phyloP scores from a whole-genome alignment of 2,329 filamentous ascomycete genomes.

The Microascus cirrosus region DNA sequence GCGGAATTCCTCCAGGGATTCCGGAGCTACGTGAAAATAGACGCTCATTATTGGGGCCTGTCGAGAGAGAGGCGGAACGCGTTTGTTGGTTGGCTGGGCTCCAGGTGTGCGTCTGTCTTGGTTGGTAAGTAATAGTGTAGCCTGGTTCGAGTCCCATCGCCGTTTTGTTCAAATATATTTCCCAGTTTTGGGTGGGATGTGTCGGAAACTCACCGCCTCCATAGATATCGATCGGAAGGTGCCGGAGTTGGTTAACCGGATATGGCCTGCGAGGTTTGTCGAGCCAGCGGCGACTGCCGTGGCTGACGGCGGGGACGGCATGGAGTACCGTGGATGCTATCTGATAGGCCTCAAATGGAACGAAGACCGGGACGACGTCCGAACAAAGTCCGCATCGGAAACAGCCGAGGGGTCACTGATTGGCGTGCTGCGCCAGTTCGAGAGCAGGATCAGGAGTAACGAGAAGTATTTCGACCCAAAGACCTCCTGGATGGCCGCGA shows the following conservation, averaged over 20 bases:
- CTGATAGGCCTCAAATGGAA: slow-evolving; percentile 43
- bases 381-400: slow-evolving; percentile 24
- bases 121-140: slow-evolving; percentile 32
- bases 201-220: background rate
- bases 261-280: slow-evolving; percentile 53
- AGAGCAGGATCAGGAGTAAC: slow-evolving; percentile 31
- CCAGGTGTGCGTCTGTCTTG: slow-evolving; percentile 44
- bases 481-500: slow-evolving; percentile 35
- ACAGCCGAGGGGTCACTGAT: slow-evolving; percentile 30
- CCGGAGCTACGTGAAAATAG: slow-evolving; percentile 46
- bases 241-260: slow-evolving; percentile 38
- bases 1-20: slow-evolving; percentile 38
- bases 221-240: slow-evolving; percentile 43
- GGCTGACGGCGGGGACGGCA: slow-evolving; percentile 11
- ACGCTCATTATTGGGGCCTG: slow-evolving; percentile 54
- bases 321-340: slow-evolving; percentile 49
- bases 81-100: slow-evolving; percentile 54
- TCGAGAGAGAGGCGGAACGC: slow-evolving; percentile 40
- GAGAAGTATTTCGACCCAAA: slow-evolving; percentile 35
- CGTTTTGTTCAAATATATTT: background rate
- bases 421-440: slow-evolving; percentile 33
- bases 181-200: background rate
- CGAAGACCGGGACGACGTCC: slow-evolving; percentile 13
- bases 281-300: slow-evolving; percentile 12
- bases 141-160: background rate